Base-by-base conservation (phyloP, 495 filamentous ascomycete genomes). In the Penicillium angulare region DNA sequence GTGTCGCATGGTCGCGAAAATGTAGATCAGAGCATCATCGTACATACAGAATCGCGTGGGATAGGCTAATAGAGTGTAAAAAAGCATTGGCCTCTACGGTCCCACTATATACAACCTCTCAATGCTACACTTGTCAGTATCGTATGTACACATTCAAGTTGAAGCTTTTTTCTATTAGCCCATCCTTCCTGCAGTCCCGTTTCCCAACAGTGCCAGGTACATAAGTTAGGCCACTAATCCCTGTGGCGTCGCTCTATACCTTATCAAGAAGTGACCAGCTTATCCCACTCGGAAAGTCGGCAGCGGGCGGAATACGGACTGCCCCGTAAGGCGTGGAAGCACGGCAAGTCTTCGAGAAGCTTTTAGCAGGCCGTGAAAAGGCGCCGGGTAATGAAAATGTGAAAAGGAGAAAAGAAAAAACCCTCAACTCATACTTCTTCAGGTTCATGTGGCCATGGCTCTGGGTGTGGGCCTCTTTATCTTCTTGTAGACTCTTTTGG, bases 61-160 rank as follows among this genome's bases (percentile, higher is more conserved):
- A 47, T 32, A 31, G 26, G 10, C 42, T 21, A 20, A n/a, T 21
- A 18, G 22, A 7, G 38, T 41, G 10, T 20, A 7, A 5, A 32
- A n/a, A n/a, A n/a, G n/a, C 20, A 29, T 9, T 44, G 42, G 23
- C 22, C 23, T 31, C 17, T 8, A n/a, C 16, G n/a, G 31, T n/a
- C n/a, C n/a, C n/a, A n/a, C n/a, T n/a, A n/a, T 49, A 45, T 52
- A 52, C 51, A 55, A 40, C 47, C 27, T 47, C 23, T 22, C 15
- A 13, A 34, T 18, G 21, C 8, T 41, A 18, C 21, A n/a, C 38
- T 23, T n/a, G 7, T n/a, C 3, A 24, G 38, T 21, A 23, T 21
- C 22, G 20, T 5, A 41, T 23, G 3, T 23, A 13, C 38, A 23
- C 24, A 23, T 7, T 41, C 3, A 5, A 34, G 3, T 3, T 10